A percentile compares a stretch with the other conserved stretches of the same genome.
Evolutionary conservation across 108 stramenopile species (phyloP).

Genomic region (Pseudonitzschia pungens): DNA sequence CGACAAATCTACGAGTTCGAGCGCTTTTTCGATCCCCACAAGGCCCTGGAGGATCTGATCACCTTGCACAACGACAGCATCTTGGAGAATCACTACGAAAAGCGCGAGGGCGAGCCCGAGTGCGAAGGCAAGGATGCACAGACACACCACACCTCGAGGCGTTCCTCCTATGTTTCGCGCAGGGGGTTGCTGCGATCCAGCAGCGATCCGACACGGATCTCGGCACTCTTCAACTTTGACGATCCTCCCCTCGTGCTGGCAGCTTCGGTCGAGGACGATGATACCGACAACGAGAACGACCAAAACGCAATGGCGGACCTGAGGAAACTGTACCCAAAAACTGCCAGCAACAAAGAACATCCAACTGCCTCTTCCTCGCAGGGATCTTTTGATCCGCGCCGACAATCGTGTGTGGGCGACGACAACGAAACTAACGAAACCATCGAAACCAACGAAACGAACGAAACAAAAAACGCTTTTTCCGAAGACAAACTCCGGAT

Average conservation of each 20-base stretch:
- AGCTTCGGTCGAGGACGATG: not conserved
- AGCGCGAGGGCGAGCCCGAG: not conserved
- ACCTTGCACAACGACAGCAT: slow-evolving; percentile 43
- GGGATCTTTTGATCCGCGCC: not conserved
- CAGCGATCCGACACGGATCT: slow-evolving; percentile 12
- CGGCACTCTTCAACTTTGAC: slow-evolving; percentile 10
- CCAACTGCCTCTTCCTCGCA: too few species aligned
- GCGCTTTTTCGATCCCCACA: slow-evolving; percentile 25
- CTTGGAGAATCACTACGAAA: not conserved
- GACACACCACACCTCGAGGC: not conserved
- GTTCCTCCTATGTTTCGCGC: not conserved
- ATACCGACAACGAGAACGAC: not conserved
- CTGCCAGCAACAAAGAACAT: too few species aligned
- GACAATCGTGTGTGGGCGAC: slow-evolving; percentile 1
- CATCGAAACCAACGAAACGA: not conserved
- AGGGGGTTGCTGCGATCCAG: not conserved
- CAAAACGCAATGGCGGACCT: too few species aligned
- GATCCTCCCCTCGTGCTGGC: not conserved
- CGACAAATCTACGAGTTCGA: slow-evolving; percentile 26
- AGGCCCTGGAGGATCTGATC: slow-evolving; percentile 29
- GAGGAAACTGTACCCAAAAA: too few species aligned
- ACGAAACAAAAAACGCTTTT: not conserved
- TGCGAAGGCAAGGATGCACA: too few species aligned
- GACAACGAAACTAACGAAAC: slow-evolving; percentile 10
- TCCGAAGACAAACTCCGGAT: not conserved